Evolutionary conservation across 2,329 filamentous ascomycete species (phyloP).

Genomic region (Ascochyta pisi): DNA sequence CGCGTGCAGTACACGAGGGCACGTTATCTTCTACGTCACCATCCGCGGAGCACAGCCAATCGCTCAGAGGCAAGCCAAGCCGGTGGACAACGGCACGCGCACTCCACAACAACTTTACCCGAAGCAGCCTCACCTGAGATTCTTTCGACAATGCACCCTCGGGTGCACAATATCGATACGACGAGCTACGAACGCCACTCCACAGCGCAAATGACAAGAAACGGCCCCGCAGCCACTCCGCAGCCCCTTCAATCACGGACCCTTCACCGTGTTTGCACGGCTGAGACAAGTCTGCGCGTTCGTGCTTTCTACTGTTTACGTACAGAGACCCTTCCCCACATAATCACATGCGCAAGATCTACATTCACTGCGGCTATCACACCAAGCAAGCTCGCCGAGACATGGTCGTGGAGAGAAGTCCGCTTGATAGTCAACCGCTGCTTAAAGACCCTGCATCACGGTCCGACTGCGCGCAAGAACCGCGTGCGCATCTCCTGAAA

Average conservation of each 20-base stretch:
- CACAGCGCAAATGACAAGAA: constrained; percentile 11
- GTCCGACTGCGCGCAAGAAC: background rate
- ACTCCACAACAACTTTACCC: constrained; percentile 1
- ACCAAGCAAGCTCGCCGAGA: constrained; percentile 5
- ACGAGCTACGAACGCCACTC: constrained; percentile 5
- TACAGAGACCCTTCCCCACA: constrained; percentile 3
- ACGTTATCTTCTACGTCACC: constrained; percentile 2
- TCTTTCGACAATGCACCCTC: background rate
- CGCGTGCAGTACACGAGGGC: background rate
- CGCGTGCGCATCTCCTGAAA: constrained; percentile 7
- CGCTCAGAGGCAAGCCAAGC: background rate
- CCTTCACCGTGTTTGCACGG: background rate
- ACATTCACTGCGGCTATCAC: constrained; percentile 3
- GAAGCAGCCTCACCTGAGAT: constrained; percentile 12
- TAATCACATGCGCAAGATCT: constrained; percentile 1
- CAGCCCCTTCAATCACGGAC: constrained; percentile 7
- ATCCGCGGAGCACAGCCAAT: background rate
- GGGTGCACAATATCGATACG: background rate
- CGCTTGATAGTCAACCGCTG: background rate
- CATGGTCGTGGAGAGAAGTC: constrained; percentile 1
- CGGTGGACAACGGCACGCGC: constrained; percentile 1
- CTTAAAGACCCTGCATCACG: background rate
- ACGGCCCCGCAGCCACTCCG: constrained; percentile 12
- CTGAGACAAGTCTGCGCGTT: constrained; percentile 2
- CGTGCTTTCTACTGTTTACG: constrained; percentile 16